These are phyloP conservation scores for Bolboschoenus planiculmis DNA, from an alignment of 176 grass and related monocot species.

Conservation along the genomic window DNA sequence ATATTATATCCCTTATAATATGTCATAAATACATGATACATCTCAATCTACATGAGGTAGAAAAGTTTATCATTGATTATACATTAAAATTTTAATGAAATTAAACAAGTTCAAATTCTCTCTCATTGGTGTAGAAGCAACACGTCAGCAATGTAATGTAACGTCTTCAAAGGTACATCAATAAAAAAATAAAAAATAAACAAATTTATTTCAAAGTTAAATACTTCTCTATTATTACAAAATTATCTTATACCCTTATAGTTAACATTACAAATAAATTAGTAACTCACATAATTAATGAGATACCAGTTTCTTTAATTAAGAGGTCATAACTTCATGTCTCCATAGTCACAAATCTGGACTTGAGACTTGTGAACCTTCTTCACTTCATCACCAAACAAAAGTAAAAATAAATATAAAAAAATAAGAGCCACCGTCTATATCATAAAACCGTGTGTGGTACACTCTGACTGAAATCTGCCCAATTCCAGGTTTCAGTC, in stretches of 20 bases:
- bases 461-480: background rate
- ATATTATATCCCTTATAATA: too few relatives aligned
- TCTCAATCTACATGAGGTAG: too few relatives aligned
- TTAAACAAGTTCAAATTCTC: background rate
- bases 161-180: background rate
- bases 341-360: background rate
- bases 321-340: background rate
- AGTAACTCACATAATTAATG: background rate
- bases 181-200: too few relatives aligned
- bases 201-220: too few relatives aligned
- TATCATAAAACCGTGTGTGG: background rate
- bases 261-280: background rate
- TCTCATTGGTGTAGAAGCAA: background rate
- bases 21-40: too few relatives aligned
- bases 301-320: background rate
- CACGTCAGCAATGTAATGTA: background rate
- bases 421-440: background rate
- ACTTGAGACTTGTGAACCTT: slow-evolving; percentile 11
- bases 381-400: background rate
- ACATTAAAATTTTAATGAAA: background rate
- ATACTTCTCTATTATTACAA: background rate
- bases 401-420: background rate
- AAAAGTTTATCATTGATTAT: too few relatives aligned
- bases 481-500: background rate
- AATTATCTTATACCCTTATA: background rate